Evolutionary conservation across 2,329 filamentous ascomycete genomes (phyloP).

Genomic region (Emergomyces orientalis): DNA sequence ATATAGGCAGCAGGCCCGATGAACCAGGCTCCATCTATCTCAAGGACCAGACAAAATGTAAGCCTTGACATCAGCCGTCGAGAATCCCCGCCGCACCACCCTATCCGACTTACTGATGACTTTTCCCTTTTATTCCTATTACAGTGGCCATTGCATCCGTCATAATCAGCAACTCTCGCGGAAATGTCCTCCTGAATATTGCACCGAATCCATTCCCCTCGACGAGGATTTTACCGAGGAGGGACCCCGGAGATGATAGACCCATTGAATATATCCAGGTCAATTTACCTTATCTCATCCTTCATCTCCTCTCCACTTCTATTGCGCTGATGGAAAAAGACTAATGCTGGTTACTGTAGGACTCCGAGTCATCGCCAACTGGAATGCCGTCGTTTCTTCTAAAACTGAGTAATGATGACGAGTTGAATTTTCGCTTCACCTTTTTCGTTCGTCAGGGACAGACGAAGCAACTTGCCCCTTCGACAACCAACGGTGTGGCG

Average conservation of each 20-base stretch:
- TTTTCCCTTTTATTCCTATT: slow-evolving; percentile 12
- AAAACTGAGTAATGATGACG: slow-evolving; percentile 81
- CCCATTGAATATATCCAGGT: slow-evolving; percentile 92
- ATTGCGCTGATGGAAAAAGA: slow-evolving; percentile 8
- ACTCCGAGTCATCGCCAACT: slow-evolving; percentile 53
- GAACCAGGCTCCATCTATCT: slow-evolving; percentile 69
- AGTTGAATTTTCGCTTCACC: slow-evolving; percentile 85
- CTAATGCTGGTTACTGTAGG: slow-evolving; percentile 43
- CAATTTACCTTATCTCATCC: slow-evolving; percentile 22
- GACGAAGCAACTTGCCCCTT: slow-evolving; percentile 43
- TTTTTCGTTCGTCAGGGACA: slow-evolving; percentile 61
- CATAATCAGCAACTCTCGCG: slow-evolving; percentile 67
- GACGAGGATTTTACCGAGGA: slow-evolving; percentile 62
- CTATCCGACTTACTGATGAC: slow-evolving; percentile 11
- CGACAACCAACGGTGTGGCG: slow-evolving; percentile 40
- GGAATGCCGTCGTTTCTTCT: slow-evolving; percentile 63
- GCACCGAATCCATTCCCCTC: slow-evolving; percentile 82
- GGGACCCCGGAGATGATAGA: slow-evolving; percentile 61
- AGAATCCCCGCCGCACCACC: slow-evolving; percentile 15
- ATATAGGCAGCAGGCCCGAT: slow-evolving; percentile 78
- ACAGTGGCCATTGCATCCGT: slow-evolving; percentile 81
- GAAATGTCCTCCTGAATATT: slow-evolving; percentile 67
- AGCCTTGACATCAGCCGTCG: slow-evolving; percentile 34
- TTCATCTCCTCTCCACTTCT: slow-evolving; percentile 6
- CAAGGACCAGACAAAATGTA: slow-evolving; percentile 86